Conservation (phyloP, 1,284 basidiomycete genomes). For the Papiliotrema nemorosa region DNA sequence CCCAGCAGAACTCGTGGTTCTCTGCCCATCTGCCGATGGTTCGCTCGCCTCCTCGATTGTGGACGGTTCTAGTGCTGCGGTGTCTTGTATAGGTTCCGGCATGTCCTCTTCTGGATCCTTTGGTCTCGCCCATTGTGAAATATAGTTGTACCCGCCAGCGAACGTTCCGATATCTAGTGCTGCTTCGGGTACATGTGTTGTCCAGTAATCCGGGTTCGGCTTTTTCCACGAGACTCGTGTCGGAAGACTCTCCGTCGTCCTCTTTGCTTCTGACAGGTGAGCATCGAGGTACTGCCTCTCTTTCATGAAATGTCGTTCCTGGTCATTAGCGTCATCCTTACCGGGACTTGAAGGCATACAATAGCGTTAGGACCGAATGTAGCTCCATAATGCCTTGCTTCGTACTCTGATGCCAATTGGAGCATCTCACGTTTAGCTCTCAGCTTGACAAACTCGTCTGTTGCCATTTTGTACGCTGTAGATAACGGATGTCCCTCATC, state of each 20-base stretch:
- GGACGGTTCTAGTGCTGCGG: background rate
- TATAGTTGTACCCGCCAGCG: slow-evolving; percentile 34
- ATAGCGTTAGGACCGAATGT: slow-evolving; percentile 37
- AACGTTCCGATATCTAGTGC: slow-evolving; percentile 24
- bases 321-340: background rate
- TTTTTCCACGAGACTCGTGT: slow-evolving; percentile 12
- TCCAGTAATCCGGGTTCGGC: slow-evolving; percentile 30
- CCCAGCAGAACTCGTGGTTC: no score
- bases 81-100: no score
- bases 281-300: slow-evolving; percentile 25
- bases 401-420: slow-evolving; percentile 68
- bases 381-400: slow-evolving; percentile 75
- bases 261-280: background rate
- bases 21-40: background rate
- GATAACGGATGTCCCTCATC: slow-evolving; percentile 64
- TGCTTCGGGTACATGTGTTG: slow-evolving; percentile 17
- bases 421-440: slow-evolving; percentile 80
- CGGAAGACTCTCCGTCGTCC: background rate
- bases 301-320: slow-evolving; percentile 10
- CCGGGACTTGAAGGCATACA: slow-evolving; percentile 27
- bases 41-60: background rate
- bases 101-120: background rate
- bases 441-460: slow-evolving; percentile 81
- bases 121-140: slow-evolving; percentile 28
- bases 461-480: slow-evolving; percentile 72